Conservation (phyloP, 192 early-diverging fungal species). For the Linnemannia hyalina region DNA sequence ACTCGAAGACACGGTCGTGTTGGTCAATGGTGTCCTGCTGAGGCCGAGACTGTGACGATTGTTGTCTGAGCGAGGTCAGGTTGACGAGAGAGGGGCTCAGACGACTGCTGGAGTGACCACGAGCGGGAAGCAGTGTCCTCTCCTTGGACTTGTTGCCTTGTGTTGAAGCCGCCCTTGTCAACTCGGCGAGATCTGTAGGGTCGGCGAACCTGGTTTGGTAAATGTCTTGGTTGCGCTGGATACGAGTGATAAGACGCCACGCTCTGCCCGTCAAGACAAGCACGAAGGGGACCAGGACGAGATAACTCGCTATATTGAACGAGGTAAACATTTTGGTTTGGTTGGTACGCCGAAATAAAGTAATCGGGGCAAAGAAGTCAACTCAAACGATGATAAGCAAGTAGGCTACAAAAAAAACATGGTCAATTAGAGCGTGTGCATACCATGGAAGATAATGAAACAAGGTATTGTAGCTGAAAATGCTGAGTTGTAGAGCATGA, state of each 20-base stretch:
- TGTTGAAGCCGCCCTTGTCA: background rate
- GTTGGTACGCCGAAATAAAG: background rate
- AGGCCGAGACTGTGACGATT: background rate
- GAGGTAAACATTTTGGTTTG: background rate
- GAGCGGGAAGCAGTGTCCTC: background rate
- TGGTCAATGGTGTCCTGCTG: background rate
- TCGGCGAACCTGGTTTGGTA: conserved; percentile 45
- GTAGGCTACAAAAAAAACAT: background rate
- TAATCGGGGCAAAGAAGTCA: background rate
- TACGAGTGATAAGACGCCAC: conserved; percentile 44
- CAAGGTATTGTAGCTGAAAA: conserved; percentile 28
- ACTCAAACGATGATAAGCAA: background rate
- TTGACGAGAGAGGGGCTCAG: background rate
- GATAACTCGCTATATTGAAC: conserved; percentile 14
- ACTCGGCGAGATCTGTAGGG: conserved; percentile 22
- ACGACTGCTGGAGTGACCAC: background rate
- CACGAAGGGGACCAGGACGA: conserved; percentile 32
- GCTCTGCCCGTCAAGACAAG: conserved; percentile 26
- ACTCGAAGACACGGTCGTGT: conserved; percentile 20
- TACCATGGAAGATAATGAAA: conserved; percentile 22
- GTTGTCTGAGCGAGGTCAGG: background rate
- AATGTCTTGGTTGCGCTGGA: conserved; percentile 46
- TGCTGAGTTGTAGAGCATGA: conserved; percentile 25
- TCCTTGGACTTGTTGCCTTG: background rate
- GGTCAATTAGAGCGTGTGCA: background rate